Percentiles rank a stretch among this genome's conserved stretches.
Evolutionary conservation across 176 grass and related monocot species (phyloP).

Genomic region (Cocos nucifera): DNA sequence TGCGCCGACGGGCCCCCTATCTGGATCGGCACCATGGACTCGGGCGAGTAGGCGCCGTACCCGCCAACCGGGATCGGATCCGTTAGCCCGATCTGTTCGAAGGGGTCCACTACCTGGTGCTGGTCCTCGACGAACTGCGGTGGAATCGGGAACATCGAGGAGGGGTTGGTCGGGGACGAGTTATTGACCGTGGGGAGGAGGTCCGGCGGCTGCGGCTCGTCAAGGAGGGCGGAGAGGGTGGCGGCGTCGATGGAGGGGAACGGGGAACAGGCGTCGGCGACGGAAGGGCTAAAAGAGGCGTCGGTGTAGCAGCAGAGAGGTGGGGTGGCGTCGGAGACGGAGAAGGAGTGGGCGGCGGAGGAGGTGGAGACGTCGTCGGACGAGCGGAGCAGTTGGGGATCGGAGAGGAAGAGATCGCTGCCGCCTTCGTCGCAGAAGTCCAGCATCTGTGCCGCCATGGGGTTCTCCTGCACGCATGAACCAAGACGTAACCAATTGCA

Average conservation of each 20-base stretch:
- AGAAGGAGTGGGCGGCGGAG: neutral
- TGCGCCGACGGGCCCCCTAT: slow-evolving; percentile 18
- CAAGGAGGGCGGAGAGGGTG: slow-evolving; percentile 41
- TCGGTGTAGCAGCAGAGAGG: slow-evolving; percentile 11
- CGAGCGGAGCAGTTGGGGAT: slow-evolving; percentile 4
- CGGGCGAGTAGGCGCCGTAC: slow-evolving; percentile 5
- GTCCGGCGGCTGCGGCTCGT: slow-evolving; percentile 23
- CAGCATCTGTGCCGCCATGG: slow-evolving; percentile 8
- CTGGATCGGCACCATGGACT: slow-evolving; percentile 28
- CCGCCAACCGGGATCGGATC: slow-evolving; percentile 9
- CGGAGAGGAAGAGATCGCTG: neutral
- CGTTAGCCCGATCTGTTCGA: slow-evolving; percentile 18
- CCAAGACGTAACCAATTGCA: neutral
- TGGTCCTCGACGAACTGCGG: slow-evolving; percentile 24
- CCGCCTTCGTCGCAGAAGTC: slow-evolving; percentile 5
- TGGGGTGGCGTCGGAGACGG: neutral
- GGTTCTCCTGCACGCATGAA: slow-evolving; percentile 40
- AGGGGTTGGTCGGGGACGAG: slow-evolving; percentile 3
- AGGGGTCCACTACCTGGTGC: neutral
- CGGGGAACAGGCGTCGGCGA: slow-evolving; percentile 5
- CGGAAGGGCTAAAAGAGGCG: neutral
- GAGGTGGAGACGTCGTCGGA: no score
- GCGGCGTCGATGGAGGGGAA: slow-evolving; percentile 6
- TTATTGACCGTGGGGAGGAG: no score
- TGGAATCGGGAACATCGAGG: slow-evolving; percentile 12